Evolutionary conservation across 1,284 basidiomycete genomes (phyloP).

Genomic region (Ganoderma boninense): DNA sequence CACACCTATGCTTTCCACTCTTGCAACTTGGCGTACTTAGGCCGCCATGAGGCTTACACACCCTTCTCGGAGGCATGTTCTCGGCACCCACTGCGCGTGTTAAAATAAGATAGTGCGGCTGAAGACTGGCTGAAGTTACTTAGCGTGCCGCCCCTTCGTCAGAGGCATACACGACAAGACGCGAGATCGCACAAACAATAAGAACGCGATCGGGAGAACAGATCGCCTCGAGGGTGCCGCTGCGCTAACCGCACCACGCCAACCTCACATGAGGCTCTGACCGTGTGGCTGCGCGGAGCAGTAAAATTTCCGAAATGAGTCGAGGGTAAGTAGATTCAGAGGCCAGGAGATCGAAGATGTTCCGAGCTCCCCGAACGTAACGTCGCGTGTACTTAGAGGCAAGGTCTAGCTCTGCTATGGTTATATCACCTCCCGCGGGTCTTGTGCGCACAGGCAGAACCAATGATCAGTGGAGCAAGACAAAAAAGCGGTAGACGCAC

Average conservation of each 20-base stretch:
- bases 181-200: conserved; percentile 6
- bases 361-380: background rate
- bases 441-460: background rate
- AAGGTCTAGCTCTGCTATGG: background rate
- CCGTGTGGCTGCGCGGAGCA: background rate
- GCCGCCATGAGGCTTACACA: background rate
- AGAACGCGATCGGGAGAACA: conserved; percentile 12
- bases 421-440: background rate
- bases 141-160: background rate
- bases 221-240: conserved; percentile 22
- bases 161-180: background rate
- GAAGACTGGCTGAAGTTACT: background rate
- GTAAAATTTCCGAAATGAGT: background rate
- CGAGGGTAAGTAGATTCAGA: background rate
- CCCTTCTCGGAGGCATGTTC: background rate
- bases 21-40: background rate
- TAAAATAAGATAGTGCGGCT: conserved; percentile 1
- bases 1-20: background rate
- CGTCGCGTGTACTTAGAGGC: background rate
- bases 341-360: background rate
- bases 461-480: background rate
- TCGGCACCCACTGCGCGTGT: too few species aligned
- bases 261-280: background rate
- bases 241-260: conserved; percentile 4
- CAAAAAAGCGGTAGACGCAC: background rate